Evolutionary conservation across 257 asterid species (phyloP).

Genomic region (Solanum etuberosum): DNA sequence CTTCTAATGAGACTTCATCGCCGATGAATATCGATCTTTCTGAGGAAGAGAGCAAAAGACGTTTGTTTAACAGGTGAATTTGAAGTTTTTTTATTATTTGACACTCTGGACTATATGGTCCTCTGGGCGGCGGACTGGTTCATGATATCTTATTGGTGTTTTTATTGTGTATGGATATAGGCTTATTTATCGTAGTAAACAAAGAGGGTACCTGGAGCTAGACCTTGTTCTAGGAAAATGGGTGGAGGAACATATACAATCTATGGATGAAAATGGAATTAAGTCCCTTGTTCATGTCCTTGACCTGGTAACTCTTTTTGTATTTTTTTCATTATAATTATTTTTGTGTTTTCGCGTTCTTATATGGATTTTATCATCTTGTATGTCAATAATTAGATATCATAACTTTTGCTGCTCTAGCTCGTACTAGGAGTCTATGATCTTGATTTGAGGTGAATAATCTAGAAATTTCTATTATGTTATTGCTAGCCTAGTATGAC

Average conservation of each 20-base stretch:
- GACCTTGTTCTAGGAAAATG: slow-evolving; percentile 82
- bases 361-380: not conserved
- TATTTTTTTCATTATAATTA: not conserved
- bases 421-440: not conserved
- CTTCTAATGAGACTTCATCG: slow-evolving; percentile 23
- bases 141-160: not conserved
- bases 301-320: slow-evolving; percentile 41
- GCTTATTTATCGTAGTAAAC: slow-evolving; percentile 81
- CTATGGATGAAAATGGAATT: slow-evolving; percentile 66
- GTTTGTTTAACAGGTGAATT: slow-evolving; percentile 53
- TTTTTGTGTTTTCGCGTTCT: not conserved
- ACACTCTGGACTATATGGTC: not conserved
- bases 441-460: not conserved
- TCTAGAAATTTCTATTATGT: not conserved
- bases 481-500: not conserved
- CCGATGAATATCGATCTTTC: slow-evolving; percentile 47
- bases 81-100: not conserved
- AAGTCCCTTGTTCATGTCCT: slow-evolving; percentile 64
- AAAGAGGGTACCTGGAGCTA: slow-evolving; percentile 85
- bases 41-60: slow-evolving; percentile 64
- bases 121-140: not conserved
- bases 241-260: slow-evolving; percentile 75
- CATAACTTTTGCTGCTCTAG: not conserved
- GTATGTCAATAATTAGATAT: not conserved
- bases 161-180: slow-evolving; percentile 16